Evolutionary conservation across 352 stramenopile genomes (phyloP).

Genomic region (Phytophthora uliginosa): DNA sequence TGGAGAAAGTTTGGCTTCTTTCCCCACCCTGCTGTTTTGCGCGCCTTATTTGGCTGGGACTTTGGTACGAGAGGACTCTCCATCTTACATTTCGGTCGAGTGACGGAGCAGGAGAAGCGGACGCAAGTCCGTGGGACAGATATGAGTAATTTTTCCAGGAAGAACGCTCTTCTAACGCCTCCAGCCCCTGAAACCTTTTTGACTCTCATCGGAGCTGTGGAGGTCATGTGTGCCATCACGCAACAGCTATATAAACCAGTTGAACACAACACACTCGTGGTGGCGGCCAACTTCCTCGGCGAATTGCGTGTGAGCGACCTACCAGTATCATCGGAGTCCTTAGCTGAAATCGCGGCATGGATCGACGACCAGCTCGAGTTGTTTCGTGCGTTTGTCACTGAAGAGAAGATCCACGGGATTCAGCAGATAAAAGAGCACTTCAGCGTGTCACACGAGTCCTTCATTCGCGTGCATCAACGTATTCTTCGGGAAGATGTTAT

Average conservation of each 20-base stretch:
- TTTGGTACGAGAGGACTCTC: conserved; percentile 18
- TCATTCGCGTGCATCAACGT: neutral
- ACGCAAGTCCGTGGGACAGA: neutral
- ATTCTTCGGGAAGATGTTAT: neutral
- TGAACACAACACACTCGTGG: too few relatives aligned
- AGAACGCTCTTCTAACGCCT: conserved; percentile 8
- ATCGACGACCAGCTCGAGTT: neutral
- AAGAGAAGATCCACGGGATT: neutral
- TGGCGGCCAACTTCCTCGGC: too few relatives aligned
- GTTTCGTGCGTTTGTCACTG: neutral
- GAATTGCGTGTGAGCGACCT: neutral
- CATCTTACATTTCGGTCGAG: conserved; percentile 9
- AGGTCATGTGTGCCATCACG: neutral
- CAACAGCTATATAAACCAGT: neutral
- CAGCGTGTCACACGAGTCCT: neutral
- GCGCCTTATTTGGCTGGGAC: conserved; percentile 18
- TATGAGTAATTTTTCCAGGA: conserved; percentile 29
- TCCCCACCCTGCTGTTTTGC: conserved; percentile 27
- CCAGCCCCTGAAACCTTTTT: neutral
- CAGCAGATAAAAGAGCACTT: neutral
- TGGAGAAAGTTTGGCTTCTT: conserved; percentile 26
- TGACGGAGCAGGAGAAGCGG: conserved; percentile 2
- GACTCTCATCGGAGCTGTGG: neutral
- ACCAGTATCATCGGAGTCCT: neutral
- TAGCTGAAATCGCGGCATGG: neutral